Conservation (phyloP, 495 filamentous ascomycete species). For the Eremomyces bilateralis region DNA sequence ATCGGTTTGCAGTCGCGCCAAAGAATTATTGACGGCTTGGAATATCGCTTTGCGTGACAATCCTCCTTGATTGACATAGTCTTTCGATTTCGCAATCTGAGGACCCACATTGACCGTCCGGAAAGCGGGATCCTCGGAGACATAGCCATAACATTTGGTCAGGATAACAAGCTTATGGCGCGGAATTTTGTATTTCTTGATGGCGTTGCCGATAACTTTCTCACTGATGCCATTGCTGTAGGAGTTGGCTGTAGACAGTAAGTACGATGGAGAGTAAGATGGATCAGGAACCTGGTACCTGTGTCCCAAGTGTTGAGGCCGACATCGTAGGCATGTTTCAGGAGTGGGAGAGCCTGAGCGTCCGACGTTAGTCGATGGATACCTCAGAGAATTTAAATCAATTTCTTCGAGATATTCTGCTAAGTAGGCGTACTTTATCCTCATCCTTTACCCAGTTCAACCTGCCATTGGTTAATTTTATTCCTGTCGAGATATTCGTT, state of each 20-base stretch:
- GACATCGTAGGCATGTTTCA: constrained; percentile 13
- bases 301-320: constrained; percentile 16
- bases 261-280: too few relatives aligned
- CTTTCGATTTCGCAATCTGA: constrained; percentile 14
- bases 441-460: too few relatives aligned
- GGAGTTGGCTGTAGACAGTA: too few relatives aligned
- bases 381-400: too few relatives aligned
- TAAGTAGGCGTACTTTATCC: too few relatives aligned
- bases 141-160: constrained; percentile 23
- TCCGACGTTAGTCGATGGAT: too few relatives aligned
- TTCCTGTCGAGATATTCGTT: too few relatives aligned
- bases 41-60: constrained; percentile 16
- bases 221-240: constrained; percentile 13
- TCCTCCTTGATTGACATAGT: constrained; percentile 25
- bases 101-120: not conserved
- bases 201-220: constrained; percentile 24
- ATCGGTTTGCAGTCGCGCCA: constrained; percentile 11
- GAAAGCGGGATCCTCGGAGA: constrained; percentile 16
- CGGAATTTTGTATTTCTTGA: constrained; percentile 24
- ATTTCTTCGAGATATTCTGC: too few relatives aligned
- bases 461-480: too few relatives aligned
- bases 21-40: constrained; percentile 11
- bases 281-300: too few relatives aligned
- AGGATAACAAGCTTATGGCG: constrained; percentile 24
- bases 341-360: too few relatives aligned